Percentiles rank a stretch among this genome's conserved stretches.
These are phyloP conservation scores for Hyaloraphidium curvatum DNA, from an alignment of 192 early-diverging fungal genomes.

Conservation along the genomic window DNA sequence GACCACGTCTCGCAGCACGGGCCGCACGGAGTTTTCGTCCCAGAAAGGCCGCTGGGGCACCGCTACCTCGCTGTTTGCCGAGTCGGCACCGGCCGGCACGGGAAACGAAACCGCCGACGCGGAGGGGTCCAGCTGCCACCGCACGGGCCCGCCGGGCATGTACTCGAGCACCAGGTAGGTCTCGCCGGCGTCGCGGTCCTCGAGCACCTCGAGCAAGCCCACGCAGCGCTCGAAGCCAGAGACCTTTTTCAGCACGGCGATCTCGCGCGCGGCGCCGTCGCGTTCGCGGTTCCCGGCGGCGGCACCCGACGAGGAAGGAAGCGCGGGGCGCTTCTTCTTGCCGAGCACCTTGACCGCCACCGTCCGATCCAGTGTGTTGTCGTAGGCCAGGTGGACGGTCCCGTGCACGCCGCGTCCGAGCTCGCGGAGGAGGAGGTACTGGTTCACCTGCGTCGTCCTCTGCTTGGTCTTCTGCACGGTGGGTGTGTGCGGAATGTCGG, in stretches of 20 bases:
- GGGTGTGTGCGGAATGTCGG: too few relatives aligned
- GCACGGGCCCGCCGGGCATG: too few relatives aligned
- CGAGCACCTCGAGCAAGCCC: slow-evolving; percentile 30
- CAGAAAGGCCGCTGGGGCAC: slow-evolving; percentile 18
- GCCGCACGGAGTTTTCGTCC: slow-evolving; percentile 25
- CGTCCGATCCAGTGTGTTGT: slow-evolving; percentile 15
- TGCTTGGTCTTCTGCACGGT: too few relatives aligned
- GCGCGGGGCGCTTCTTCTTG: slow-evolving; percentile 37
- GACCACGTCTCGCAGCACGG: slow-evolving; percentile 50
- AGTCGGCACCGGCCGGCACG: too few relatives aligned
- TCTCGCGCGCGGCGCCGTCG: slow-evolving; percentile 21
- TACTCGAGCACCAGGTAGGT: too few relatives aligned
- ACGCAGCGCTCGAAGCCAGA: slow-evolving; percentile 36
- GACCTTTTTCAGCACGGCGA: slow-evolving; percentile 38
- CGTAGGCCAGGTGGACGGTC: slow-evolving; percentile 20
- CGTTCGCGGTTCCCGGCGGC: too few relatives aligned
- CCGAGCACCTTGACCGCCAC: slow-evolving; percentile 40
- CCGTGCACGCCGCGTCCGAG: slow-evolving; percentile 35
- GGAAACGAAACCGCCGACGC: too few relatives aligned
- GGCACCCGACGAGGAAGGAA: too few relatives aligned
- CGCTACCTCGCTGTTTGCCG: slow-evolving; percentile 14
- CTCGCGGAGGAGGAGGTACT: slow-evolving; percentile 28
- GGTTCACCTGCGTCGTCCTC: too few relatives aligned
- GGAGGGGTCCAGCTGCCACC: too few relatives aligned
- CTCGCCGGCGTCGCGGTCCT: slow-evolving; percentile 35